Evolutionary conservation across 805 yeast genomes (phyloP).

Genomic region (Wickerhamomyces strasburgensis): DNA sequence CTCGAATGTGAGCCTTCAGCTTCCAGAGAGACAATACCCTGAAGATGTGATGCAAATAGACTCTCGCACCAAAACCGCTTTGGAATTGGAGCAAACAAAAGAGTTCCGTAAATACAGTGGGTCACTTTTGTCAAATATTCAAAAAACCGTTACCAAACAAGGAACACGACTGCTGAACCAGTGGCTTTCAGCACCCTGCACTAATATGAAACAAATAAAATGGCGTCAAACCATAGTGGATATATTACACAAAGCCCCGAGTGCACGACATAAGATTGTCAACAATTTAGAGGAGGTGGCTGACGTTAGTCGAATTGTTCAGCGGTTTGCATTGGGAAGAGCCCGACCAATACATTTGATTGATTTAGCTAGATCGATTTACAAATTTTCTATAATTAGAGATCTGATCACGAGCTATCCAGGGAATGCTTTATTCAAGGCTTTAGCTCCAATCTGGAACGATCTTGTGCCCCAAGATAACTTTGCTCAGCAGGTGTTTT

Average conservation of each 20-base stretch:
- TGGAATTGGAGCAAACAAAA: slow-evolving; percentile 62
- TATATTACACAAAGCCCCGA: slow-evolving; percentile 31
- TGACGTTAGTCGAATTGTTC: slow-evolving; percentile 57
- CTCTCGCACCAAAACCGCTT: slow-evolving; percentile 67
- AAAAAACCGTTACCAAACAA: slow-evolving; percentile 71
- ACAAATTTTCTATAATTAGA: slow-evolving; percentile 29
- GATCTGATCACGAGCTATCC: slow-evolving; percentile 17
- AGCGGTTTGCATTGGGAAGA: slow-evolving; percentile 47
- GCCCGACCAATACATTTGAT: slow-evolving; percentile 42
- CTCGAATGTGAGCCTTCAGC: slow-evolving; percentile 52
- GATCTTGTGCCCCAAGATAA: slow-evolving; percentile 31
- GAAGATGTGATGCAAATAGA: slow-evolving; percentile 69
- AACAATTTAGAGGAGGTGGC: slow-evolving; percentile 39
- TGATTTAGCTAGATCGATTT: slow-evolving; percentile 38
- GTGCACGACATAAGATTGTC: slow-evolving; percentile 29
- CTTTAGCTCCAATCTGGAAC: slow-evolving; percentile 25
- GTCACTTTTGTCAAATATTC: slow-evolving; percentile 63
- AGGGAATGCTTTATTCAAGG: slow-evolving; percentile 22
- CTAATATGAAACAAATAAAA: slow-evolving; percentile 49
- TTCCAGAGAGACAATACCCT: slow-evolving; percentile 57
- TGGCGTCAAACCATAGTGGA: slow-evolving; percentile 50
- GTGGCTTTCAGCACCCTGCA: slow-evolving; percentile 80
- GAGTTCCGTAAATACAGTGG: slow-evolving; percentile 58
- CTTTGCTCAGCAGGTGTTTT: slow-evolving; percentile 38
- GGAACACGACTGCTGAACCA: slow-evolving; percentile 76